These are phyloP conservation scores for Chara braunii DNA, from an alignment of 139 green algal genomes.

Conservation along the genomic window DNA sequence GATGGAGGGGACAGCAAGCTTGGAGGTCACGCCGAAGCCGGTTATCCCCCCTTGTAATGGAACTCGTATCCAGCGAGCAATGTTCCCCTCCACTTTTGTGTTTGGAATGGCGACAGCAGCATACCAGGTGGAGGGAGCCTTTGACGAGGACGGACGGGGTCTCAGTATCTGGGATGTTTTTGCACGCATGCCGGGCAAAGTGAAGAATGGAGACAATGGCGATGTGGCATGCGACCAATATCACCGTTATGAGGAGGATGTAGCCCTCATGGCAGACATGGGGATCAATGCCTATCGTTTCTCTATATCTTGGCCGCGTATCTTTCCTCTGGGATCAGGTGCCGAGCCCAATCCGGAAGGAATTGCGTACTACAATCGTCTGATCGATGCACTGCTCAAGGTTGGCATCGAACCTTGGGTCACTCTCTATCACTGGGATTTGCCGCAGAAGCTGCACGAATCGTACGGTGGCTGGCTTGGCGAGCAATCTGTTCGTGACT, in stretches of 20 bases:
- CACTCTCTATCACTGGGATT: constrained; percentile 27
- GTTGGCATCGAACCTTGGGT: constrained; percentile 26
- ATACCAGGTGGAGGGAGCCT: constrained; percentile 34
- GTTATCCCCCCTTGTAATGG: no score
- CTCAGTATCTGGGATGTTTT: constrained; percentile 34
- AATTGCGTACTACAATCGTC: constrained; percentile 30
- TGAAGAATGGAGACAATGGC: constrained; percentile 19
- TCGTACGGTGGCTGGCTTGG: constrained; percentile 27
- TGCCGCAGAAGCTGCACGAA: constrained; percentile 15
- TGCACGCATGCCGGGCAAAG: constrained; percentile 28
- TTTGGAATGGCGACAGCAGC: constrained; percentile 27
- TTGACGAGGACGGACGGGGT: constrained; percentile 14
- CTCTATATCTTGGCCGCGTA: constrained; percentile 46
- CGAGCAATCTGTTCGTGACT: constrained; percentile 12
- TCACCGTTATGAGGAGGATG: constrained; percentile 46
- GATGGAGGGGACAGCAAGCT: no score
- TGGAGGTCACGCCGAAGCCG: no score
- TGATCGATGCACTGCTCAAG: constrained; percentile 17
- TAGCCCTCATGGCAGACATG: constrained; percentile 45
- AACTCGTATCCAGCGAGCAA: no score
- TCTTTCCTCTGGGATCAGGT: constrained; percentile 42
- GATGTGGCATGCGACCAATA: constrained; percentile 44
- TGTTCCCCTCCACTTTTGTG: constrained; percentile 32
- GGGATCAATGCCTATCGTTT: constrained; percentile 50
- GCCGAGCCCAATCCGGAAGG: constrained; percentile 26